Evolutionary conservation across 257 asterid species (phyloP).

Genomic region (Nicotiana sylvestris): DNA sequence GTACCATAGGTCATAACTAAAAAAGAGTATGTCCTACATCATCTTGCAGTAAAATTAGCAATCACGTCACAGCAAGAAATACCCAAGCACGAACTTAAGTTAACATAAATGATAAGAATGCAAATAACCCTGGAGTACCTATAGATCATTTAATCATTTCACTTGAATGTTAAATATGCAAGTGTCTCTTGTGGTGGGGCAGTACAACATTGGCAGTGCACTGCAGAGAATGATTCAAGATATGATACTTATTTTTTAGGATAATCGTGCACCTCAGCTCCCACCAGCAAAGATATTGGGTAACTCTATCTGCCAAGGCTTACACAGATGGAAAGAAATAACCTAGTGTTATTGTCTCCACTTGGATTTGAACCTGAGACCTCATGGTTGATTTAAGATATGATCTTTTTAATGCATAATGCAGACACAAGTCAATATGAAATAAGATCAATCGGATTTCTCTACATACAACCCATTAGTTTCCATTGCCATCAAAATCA

Average conservation of each 20-base stretch:
- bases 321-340: background rate
- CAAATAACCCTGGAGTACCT: no score
- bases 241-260: no score
- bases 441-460: background rate
- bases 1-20: background rate
- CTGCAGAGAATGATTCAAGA: no score
- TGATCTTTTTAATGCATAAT: background rate
- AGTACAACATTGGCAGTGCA: no score
- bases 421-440: background rate
- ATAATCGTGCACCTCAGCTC: no score
- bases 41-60: background rate
- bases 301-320: background rate
- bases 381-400: background rate
- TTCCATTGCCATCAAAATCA: background rate
- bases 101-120: no score
- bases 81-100: no score
- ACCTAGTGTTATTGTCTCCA: background rate
- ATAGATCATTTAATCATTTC: no score
- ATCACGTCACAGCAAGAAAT: background rate
- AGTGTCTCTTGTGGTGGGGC: no score
- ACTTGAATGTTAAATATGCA: no score
- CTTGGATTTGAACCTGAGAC: background rate
- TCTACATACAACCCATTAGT: background rate
- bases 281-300: no score
- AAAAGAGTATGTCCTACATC: background rate